Base-by-base conservation (phyloP, 352 stramenopile genomes). In the Phytophthora pistaciae region DNA sequence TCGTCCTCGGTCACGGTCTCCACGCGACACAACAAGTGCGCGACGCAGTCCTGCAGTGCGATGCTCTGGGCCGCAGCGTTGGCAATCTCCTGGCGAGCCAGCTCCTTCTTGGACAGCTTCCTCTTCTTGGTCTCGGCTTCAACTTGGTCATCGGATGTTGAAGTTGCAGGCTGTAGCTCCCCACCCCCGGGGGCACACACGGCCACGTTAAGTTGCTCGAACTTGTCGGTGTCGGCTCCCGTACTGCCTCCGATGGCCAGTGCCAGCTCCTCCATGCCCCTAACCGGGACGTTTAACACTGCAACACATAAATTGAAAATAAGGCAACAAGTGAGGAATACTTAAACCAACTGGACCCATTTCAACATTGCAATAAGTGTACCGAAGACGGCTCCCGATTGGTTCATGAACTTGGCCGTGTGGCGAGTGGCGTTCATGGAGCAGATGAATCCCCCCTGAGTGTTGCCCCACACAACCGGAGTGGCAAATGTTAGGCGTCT, bases 241-340 rank as follows among this genome's bases (percentile, higher is more conserved):
- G 78, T 84, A 49, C 77, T 90, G 20, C 84, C 72, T 31, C 90
- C 90, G 58, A 96, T 91, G 20, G 82, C 75, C n/a, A 96, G 68
- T 31, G 95, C 84, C 8, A 93, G 64, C n/a, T 88, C 76, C 53
- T 95, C 87, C 79, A 94, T 92, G 20, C 81, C 84, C 18, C 72
- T 67, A 16, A 91, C 83, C 0, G 88, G 88, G 5, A 96, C 77
- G 56, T 93, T 95, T 1, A 96, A 69, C 49, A 94, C 90, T 92
- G 57, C 21, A 68, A 60, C 33, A 54, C 23, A 66, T 16, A 27
- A 53, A 53, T 33, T 33, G 29, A 29, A 29, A 29, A 29, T 29
- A n/a, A 46, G 49, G 46, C n/a, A 56, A 53, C 53, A 58, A 63
- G 33, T 27, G 6, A 21, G 18, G 25, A 23, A 38, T 56, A 50